Conservation (phyloP, 192 early-diverging fungal genomes). For the Martensiomyces pterosporus region DNA sequence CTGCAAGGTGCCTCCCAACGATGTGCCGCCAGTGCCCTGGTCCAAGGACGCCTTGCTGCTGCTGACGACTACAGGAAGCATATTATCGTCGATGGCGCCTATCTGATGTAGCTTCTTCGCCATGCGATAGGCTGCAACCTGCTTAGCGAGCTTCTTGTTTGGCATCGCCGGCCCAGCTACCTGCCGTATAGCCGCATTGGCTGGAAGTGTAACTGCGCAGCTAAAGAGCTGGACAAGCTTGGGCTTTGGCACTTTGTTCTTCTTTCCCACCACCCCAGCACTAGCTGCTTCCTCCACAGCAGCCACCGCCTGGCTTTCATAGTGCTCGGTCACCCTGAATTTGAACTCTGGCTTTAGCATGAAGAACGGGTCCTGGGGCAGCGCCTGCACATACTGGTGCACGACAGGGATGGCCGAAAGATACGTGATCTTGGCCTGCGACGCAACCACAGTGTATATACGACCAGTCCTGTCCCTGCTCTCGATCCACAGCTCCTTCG, state of each 20-base stretch:
- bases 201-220: slow-evolving; percentile 57
- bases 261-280: not conserved
- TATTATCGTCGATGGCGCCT: slow-evolving; percentile 69
- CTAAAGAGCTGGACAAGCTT: slow-evolving; percentile 13
- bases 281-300: slow-evolving; percentile 10
- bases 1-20: no score
- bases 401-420: slow-evolving; percentile 62
- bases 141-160: slow-evolving; percentile 63
- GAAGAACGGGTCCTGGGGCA: slow-evolving; percentile 64
- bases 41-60: no score
- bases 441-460: slow-evolving; percentile 57
- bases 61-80: slow-evolving; percentile 59
- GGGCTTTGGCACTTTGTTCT: slow-evolving; percentile 12
- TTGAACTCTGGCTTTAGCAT: slow-evolving; percentile 54
- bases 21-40: no score
- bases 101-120: slow-evolving; percentile 65
- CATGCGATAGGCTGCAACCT: slow-evolving; percentile 63
- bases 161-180: slow-evolving; percentile 51
- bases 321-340: slow-evolving; percentile 17
- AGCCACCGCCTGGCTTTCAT: no score
- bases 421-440: slow-evolving; percentile 69
- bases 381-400: slow-evolving; percentile 65
- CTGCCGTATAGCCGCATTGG: slow-evolving; percentile 57
- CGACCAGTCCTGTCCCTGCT: slow-evolving; percentile 37
- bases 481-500: slow-evolving; percentile 37